Evolutionary conservation across 257 asterid species (phyloP).

Genomic region (Scutellaria minor): DNA sequence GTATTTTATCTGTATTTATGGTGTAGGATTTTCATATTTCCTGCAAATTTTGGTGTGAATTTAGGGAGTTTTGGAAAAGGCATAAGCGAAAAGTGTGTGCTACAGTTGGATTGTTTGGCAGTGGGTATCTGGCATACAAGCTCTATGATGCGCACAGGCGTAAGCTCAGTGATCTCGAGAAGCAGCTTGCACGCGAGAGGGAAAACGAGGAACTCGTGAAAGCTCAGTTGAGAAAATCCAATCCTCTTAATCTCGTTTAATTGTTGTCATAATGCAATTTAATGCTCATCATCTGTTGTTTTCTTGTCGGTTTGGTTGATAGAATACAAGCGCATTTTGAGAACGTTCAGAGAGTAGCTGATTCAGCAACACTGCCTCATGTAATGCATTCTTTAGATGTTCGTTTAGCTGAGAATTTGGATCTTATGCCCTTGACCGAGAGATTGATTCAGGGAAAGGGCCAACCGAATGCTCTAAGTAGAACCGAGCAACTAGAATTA

Average conservation of each 20-base stretch:
- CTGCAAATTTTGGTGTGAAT: slow-evolving; percentile 1
- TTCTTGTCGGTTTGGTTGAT: slow-evolving; percentile 32
- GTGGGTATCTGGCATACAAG: slow-evolving; percentile 77
- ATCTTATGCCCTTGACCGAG: slow-evolving; percentile 64
- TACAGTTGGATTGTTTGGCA: slow-evolving; percentile 75
- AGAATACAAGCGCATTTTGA: slow-evolving; percentile 81
- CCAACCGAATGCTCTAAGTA: slow-evolving; percentile 61
- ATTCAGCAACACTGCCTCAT: slow-evolving; percentile 80
- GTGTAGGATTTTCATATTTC: slow-evolving; percentile 21
- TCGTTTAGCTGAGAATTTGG: slow-evolving; percentile 69
- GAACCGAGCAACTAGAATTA: slow-evolving; percentile 49
- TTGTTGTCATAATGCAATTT: background rate
- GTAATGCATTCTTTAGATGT: slow-evolving; percentile 63
- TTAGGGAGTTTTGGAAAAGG: slow-evolving; percentile 85
- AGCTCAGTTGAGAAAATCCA: slow-evolving; percentile 64
- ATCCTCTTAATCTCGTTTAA: slow-evolving; percentile 13
- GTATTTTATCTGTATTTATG: background rate
- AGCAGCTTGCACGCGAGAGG: slow-evolving; percentile 58
- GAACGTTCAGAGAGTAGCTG: slow-evolving; percentile 72
- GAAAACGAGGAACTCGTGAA: slow-evolving; percentile 69
- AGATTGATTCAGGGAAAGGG: slow-evolving; percentile 82
- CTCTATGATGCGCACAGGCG: slow-evolving; percentile 64
- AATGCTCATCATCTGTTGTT: slow-evolving; percentile 15
- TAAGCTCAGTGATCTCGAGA: slow-evolving; percentile 69
- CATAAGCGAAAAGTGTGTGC: slow-evolving; percentile 76